phyloP scores from a whole-genome alignment of 169 alveolate species.

The Plasmodium vinckei region DNA sequence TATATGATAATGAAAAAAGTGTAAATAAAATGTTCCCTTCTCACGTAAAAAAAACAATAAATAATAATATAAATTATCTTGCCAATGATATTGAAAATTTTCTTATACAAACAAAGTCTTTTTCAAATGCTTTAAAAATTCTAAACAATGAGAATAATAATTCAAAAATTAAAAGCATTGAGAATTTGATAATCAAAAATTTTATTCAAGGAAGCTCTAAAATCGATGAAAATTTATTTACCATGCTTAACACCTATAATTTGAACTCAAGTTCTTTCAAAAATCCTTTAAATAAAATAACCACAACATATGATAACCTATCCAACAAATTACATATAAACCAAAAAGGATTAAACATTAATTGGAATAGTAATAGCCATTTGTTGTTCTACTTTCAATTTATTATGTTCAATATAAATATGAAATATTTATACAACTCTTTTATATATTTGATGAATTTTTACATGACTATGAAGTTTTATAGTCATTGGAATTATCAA shows the following conservation, averaged over 20 bases:
- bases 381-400: conserved; percentile 63
- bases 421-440: conserved; percentile 53
- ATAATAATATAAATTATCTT: not conserved
- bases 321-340: no score
- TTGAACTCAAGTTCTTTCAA: not conserved
- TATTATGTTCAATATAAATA: conserved; percentile 50
- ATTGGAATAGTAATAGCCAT: conserved; percentile 2
- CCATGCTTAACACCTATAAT: not conserved
- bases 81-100: conserved; percentile 16
- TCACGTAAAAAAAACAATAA: not conserved
- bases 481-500: not conserved
- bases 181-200: conserved; percentile 35
- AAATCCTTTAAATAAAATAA: not conserved
- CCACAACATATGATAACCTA: no score
- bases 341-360: no score
- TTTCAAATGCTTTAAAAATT: conserved; percentile 47
- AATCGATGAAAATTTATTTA: not conserved
- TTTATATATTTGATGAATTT: conserved; percentile 30
- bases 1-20: not conserved
- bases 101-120: conserved; percentile 65
- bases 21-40: not conserved
- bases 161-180: conserved; percentile 13
- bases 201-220: conserved; percentile 17
- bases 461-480: conserved; percentile 29
- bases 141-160: conserved; percentile 22